Conservation (phyloP, 2,329 filamentous ascomycete genomes). For the Sclerotinia minor region DNA sequence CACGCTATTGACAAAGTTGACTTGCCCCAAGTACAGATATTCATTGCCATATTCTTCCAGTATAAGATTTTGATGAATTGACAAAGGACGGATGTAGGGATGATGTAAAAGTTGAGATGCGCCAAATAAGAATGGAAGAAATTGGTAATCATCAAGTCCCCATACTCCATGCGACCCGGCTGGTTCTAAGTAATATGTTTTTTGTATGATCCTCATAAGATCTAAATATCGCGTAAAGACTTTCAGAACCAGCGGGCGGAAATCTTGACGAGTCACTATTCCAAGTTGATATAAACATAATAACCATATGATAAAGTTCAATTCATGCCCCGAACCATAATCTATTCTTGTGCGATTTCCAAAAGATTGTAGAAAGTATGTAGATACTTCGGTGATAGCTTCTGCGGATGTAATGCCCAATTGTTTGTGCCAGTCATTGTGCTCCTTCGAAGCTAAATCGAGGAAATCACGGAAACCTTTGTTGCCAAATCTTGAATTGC, state of each 20-base stretch:
- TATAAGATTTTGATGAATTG: constrained; percentile 83
- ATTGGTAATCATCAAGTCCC: constrained; percentile 97
- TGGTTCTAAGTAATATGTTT: constrained; percentile 93
- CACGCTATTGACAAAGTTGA: constrained; percentile 90
- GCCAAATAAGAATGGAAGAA: constrained; percentile 92
- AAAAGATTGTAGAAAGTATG: constrained; percentile 81
- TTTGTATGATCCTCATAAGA: constrained; percentile 85
- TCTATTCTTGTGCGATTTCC: constrained; percentile 87
- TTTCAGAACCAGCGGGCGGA: constrained; percentile 70
- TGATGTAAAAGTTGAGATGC: constrained; percentile 87
- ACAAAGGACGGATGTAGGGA: constrained; percentile 73
- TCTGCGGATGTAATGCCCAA: constrained; percentile 54
- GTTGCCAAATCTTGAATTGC: constrained; percentile 91
- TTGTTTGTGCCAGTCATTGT: constrained; percentile 60
- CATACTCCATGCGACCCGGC: constrained; percentile 97
- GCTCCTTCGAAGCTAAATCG: constrained; percentile 60
- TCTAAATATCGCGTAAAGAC: constrained; percentile 81
- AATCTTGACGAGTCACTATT: constrained; percentile 63
- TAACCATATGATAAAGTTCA: constrained; percentile 96
- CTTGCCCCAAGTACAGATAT: constrained; percentile 89
- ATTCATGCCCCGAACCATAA: constrained; percentile 94
- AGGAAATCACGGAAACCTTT: constrained; percentile 84
- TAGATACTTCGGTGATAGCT: constrained; percentile 69
- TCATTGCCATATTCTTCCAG: constrained; percentile 83
- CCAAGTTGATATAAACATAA: constrained; percentile 85